Conservation (phyloP, 1,284 basidiomycete genomes). For the Clitocybe nebularis region DNA sequence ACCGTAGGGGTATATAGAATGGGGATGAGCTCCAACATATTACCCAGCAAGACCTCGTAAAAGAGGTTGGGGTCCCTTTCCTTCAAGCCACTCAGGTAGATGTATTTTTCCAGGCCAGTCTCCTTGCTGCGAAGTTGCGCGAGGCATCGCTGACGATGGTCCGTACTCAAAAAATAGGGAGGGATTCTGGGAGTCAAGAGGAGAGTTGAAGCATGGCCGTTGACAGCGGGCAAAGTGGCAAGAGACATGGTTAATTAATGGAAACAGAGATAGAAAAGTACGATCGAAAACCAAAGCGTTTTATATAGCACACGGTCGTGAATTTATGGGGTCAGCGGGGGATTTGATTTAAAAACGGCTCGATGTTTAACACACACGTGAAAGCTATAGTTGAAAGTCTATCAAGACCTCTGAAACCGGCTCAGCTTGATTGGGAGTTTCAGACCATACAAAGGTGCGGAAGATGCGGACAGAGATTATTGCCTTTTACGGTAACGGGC, state of each 20-base stretch:
- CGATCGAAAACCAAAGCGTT: not conserved
- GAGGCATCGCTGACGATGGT: constrained; percentile 58
- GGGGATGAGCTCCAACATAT: constrained; percentile 56
- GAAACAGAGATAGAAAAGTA: not conserved
- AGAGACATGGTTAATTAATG: constrained; percentile 8
- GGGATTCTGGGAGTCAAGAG: constrained; percentile 33
- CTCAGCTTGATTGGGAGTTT: constrained; percentile 16
- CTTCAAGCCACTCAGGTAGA: constrained; percentile 64
- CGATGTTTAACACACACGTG: constrained; percentile 21
- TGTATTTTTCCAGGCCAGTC: constrained; percentile 63
- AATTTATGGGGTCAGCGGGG: not conserved
- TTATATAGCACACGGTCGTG: not conserved
- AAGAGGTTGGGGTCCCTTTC: constrained; percentile 62
- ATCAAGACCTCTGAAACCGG: constrained; percentile 16
- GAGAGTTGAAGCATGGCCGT: not conserved
- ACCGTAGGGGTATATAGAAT: constrained; percentile 78
- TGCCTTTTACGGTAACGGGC: constrained; percentile 27
- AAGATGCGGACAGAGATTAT: constrained; percentile 23
- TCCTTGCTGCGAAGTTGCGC: constrained; percentile 59
- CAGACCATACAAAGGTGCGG: constrained; percentile 17
- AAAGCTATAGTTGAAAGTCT: constrained; percentile 16
- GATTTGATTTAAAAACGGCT: constrained; percentile 5
- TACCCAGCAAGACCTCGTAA: constrained; percentile 53
- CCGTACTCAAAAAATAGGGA: constrained; percentile 46
- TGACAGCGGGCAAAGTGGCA: not conserved